Percentiles rank a stretch among this genome's conserved stretches.
These are phyloP conservation scores for Fusarium dlaminii DNA, from an alignment of 2,329 filamentous ascomycete genomes.

Conservation along the genomic window DNA sequence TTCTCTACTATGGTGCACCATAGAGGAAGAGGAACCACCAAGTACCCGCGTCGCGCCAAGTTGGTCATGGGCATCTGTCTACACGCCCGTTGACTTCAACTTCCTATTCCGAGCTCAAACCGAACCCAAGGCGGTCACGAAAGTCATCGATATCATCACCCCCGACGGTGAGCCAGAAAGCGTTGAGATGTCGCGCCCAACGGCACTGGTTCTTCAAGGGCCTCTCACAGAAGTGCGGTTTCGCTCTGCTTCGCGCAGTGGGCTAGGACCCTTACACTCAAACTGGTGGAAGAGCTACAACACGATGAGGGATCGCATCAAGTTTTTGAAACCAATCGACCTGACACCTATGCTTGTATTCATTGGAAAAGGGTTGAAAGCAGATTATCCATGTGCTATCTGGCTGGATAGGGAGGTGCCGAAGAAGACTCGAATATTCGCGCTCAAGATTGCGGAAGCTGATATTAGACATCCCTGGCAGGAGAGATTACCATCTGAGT, in stretches of 20 bases:
- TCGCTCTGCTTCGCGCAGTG: not conserved
- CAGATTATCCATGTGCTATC: not conserved
- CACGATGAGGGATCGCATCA: not conserved
- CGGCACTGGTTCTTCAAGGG: not conserved
- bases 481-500: not conserved
- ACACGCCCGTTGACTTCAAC: not conserved
- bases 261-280: not conserved
- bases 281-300: not conserved
- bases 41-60: not conserved
- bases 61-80: constrained; percentile 7
- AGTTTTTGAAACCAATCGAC: not conserved
- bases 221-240: not conserved
- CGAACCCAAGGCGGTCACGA: not conserved
- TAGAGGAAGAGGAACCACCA: not conserved
- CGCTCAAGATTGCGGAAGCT: not conserved
- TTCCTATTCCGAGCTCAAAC: constrained; percentile 3
- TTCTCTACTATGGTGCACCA: not conserved
- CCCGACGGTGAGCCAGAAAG: not conserved
- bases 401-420: not conserved
- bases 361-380: not conserved
- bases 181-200: not conserved
- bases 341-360: not conserved
- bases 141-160: not conserved
- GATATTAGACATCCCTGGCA: not conserved
- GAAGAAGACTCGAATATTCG: not conserved